These are phyloP conservation scores for Babesia gibsoni DNA, from an alignment of 169 alveolate genomes.

Conservation along the genomic window DNA sequence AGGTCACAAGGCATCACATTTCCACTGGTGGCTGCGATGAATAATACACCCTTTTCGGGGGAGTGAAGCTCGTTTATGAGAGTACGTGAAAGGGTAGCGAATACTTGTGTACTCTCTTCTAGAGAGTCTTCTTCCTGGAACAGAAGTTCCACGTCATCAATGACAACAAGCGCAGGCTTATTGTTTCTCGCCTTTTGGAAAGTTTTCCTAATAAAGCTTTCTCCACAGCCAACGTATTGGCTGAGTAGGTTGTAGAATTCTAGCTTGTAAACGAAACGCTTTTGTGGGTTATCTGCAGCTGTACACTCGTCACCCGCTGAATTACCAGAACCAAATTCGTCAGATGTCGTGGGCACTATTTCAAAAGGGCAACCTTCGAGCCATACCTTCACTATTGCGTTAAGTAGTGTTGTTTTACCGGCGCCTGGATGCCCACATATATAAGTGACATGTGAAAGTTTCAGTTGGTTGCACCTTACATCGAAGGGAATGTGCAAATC, in stretches of 20 bases:
- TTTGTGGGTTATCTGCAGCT: not conserved
- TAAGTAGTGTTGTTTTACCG: conserved; percentile 51
- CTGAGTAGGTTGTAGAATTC: conserved; percentile 52
- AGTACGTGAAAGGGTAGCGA: conserved; percentile 48
- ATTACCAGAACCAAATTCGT: not conserved
- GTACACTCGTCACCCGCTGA: no score
- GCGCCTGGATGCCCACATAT: conserved; percentile 44
- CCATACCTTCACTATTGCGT: conserved; percentile 52
- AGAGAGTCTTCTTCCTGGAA: not conserved
- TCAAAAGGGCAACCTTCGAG: not conserved
- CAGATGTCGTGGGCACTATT: not conserved
- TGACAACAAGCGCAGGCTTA: conserved; percentile 42
- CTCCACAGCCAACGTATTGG: conserved; percentile 61
- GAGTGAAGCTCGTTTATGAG: conserved; percentile 35
- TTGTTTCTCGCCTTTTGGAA: conserved; percentile 45
- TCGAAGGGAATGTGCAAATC: conserved; percentile 44
- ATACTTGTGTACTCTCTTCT: conserved; percentile 17
- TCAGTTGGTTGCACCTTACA: conserved; percentile 17
- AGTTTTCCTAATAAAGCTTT: conserved; percentile 28
- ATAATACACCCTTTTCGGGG: conserved; percentile 17
- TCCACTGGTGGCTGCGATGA: conserved; percentile 49
- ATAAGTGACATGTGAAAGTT: conserved; percentile 12
- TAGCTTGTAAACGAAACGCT: conserved; percentile 23
- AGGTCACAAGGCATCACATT: conserved; percentile 2
- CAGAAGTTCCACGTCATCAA: conserved; percentile 54